Percentiles rank a stretch among this genome's conserved stretches.
These are phyloP conservation scores for Mediolabrus comicus DNA, from an alignment of 108 stramenopile genomes.

Conservation along the genomic window DNA sequence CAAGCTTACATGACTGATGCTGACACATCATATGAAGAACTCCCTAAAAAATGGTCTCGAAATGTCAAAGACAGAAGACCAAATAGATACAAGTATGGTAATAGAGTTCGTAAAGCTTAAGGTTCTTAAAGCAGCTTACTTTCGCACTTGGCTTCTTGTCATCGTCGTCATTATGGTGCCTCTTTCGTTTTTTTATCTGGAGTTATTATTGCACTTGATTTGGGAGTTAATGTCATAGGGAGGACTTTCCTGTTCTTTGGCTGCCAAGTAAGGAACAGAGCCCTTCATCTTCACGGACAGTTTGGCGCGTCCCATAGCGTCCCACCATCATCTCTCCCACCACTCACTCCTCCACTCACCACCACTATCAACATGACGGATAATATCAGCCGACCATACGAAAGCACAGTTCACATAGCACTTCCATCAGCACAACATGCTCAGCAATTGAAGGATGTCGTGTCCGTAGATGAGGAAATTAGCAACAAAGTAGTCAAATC, in stretches of 20 bases:
- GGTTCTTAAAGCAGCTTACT: too few relatives aligned
- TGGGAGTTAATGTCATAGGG: background rate
- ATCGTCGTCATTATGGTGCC: background rate
- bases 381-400: slow-evolving; percentile 39
- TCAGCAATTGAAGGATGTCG: slow-evolving; percentile 50
- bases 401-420: slow-evolving; percentile 54
- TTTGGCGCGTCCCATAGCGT: too few relatives aligned
- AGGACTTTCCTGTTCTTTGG: background rate
- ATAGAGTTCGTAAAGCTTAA: background rate
- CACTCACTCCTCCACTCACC: too few relatives aligned
- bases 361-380: background rate
- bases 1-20: slow-evolving; percentile 20
- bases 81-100: background rate
- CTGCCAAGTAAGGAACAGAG: background rate
- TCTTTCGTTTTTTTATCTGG: background rate
- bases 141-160: background rate
- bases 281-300: too few relatives aligned
- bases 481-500: slow-evolving; percentile 64
- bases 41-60: slow-evolving; percentile 18
- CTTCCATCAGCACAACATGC: slow-evolving; percentile 63
- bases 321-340: too few relatives aligned
- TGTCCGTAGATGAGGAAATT: slow-evolving; percentile 71
- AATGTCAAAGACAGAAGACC: slow-evolving; percentile 11
- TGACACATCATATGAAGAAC: slow-evolving; percentile 6
- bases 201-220: background rate